These are phyloP conservation scores for Alternaria longipes DNA, from an alignment of 2,329 filamentous ascomycete species.

Conservation along the genomic window DNA sequence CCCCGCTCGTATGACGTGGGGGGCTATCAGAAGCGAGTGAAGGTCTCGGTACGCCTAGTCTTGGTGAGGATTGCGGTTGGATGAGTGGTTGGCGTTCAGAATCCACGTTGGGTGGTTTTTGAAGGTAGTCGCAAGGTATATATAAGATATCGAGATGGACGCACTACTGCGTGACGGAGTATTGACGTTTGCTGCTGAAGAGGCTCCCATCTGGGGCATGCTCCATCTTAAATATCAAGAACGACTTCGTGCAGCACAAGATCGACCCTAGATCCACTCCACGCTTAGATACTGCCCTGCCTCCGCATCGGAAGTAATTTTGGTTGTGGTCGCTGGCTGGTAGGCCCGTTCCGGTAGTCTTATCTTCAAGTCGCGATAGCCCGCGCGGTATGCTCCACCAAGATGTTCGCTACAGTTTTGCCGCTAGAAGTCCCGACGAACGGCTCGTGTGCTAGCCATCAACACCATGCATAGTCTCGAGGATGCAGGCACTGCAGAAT, in stretches of 20 bases:
- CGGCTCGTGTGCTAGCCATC: conserved; percentile 12
- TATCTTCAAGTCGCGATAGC: conserved; percentile 33
- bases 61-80: conserved; percentile 19
- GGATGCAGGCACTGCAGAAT: conserved; percentile 7
- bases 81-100: conserved; percentile 39
- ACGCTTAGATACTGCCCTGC: conserved; percentile 7
- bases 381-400: conserved; percentile 19
- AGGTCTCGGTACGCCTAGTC: conserved; percentile 27
- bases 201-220: conserved; percentile 9
- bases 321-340: conserved; percentile 16
- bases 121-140: not conserved
- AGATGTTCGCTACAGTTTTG: conserved; percentile 10
- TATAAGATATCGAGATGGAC: not conserved
- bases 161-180: not conserved
- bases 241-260: conserved; percentile 2
- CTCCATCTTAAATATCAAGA: conserved; percentile 25
- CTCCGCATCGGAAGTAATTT: conserved; percentile 15
- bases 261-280: conserved; percentile 9
- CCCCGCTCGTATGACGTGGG: conserved; percentile 45
- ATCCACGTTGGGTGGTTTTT: conserved; percentile 27
- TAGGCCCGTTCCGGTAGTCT: conserved; percentile 30
- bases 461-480: not conserved
- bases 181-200: conserved; percentile 2
- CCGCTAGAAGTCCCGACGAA: conserved; percentile 6
- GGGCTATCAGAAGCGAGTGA: conserved; percentile 21